These are phyloP conservation scores for Plasmodium yoelii DNA, from an alignment of 169 alveolate species.

Conservation along the genomic window DNA sequence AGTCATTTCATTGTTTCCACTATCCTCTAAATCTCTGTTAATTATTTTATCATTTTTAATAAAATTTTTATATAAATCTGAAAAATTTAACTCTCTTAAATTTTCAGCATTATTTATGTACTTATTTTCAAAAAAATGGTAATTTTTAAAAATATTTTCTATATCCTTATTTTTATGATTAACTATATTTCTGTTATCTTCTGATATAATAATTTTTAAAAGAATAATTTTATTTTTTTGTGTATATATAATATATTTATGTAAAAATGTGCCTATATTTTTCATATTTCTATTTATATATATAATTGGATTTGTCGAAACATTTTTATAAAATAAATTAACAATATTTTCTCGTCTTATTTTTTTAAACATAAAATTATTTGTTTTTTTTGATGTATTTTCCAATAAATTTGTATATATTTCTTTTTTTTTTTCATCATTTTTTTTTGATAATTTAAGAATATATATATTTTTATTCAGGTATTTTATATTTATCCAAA, in stretches of 20 bases:
- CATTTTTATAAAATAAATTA: constrained; percentile 13
- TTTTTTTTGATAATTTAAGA: neutral
- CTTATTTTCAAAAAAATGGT: neutral
- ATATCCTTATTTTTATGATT: neutral
- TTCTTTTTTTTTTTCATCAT: too few species aligned
- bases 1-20: neutral
- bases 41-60: constrained; percentile 8
- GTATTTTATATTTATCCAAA: constrained; percentile 44
- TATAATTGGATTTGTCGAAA: constrained; percentile 5
- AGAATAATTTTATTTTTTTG: constrained; percentile 22
- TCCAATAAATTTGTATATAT: too few species aligned
- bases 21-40: neutral
- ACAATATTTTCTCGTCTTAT: constrained; percentile 39
- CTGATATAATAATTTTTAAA: constrained; percentile 21
- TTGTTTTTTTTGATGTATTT: neutral
- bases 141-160: neutral
- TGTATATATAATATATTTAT: constrained; percentile 46
- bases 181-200: constrained; percentile 5
- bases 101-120: neutral
- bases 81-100: neutral
- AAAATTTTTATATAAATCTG: constrained; percentile 23
- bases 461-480: constrained; percentile 10
- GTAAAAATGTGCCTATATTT: constrained; percentile 27
- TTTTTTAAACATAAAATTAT: constrained; percentile 15
- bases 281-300: constrained; percentile 30